phyloP scores from a whole-genome alignment of 179 eudicot genomes.

The Spergularia azorica region DNA sequence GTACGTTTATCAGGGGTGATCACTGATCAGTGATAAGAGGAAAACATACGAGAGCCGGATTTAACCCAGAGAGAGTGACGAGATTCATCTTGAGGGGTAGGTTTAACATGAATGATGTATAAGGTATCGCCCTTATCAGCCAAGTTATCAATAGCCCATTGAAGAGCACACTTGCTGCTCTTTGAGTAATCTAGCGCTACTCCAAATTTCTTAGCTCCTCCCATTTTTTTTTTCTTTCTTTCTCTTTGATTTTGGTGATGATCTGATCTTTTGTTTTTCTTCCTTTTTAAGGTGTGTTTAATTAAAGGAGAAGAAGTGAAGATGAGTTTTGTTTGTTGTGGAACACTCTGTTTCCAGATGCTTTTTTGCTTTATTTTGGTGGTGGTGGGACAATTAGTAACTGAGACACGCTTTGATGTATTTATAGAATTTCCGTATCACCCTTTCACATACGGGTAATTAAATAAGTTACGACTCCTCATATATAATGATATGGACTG shows the following conservation, averaged over 20 bases:
- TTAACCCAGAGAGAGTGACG: slow-evolving; percentile 32
- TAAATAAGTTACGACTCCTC: too few species aligned
- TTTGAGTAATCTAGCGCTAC: slow-evolving; percentile 86
- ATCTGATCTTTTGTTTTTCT: neutral
- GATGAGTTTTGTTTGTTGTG: neutral
- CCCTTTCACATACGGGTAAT: too few species aligned
- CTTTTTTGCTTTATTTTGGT: too few species aligned
- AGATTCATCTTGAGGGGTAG: slow-evolving; percentile 41
- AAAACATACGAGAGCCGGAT: slow-evolving; percentile 45
- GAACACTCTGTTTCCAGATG: too few species aligned
- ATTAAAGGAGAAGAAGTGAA: neutral
- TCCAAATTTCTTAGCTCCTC: slow-evolving; percentile 52
- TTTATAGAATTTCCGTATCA: too few species aligned
- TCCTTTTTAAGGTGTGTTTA: too few species aligned
- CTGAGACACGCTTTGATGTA: too few species aligned
- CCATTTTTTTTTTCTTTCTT: slow-evolving; percentile 29
- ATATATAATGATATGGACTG: too few species aligned
- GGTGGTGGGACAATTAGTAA: too few species aligned
- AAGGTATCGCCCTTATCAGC: slow-evolving; percentile 61
- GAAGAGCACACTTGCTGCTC: slow-evolving; percentile 72
- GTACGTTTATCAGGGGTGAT: neutral
- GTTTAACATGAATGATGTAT: slow-evolving; percentile 50
- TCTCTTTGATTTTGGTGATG: neutral
- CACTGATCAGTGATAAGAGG: neutral
- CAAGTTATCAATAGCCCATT: slow-evolving; percentile 80